Evolutionary conservation across 345 rosid species (phyloP).

Genomic region (Syzygium grande): DNA sequence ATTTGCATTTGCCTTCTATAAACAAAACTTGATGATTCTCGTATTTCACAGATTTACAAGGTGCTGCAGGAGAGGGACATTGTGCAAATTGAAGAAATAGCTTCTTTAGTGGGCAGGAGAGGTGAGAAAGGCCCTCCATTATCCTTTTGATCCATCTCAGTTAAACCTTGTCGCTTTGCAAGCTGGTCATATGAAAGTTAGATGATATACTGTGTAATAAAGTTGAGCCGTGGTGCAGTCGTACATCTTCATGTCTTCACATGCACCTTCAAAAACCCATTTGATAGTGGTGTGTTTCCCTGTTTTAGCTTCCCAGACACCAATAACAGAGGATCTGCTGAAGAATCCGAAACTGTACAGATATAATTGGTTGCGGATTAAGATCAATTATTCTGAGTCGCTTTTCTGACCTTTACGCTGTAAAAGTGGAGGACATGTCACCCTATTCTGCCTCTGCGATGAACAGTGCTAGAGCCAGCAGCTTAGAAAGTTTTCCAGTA

Average conservation of each 20-base stretch:
- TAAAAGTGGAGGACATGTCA: conserved; percentile 3
- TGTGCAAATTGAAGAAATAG: conserved; percentile 1
- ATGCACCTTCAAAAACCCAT: background rate
- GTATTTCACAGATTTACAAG: conserved; percentile 19
- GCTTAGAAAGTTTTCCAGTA: background rate
- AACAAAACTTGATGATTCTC: conserved; percentile 1
- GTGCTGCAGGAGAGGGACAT: conserved; percentile 35
- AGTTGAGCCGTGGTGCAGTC: background rate
- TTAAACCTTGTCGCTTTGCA: background rate
- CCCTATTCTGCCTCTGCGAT: background rate
- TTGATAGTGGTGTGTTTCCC: conserved; percentile 14
- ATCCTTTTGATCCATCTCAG: conserved; percentile 2
- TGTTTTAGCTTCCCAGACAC: conserved; percentile 37
- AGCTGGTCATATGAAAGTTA: background rate
- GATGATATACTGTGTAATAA: conserved; percentile 10
- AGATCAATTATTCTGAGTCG: conserved; percentile 20
- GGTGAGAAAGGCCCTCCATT: background rate
- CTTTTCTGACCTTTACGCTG: conserved; percentile 27
- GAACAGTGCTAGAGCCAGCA: background rate
- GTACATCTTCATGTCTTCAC: background rate
- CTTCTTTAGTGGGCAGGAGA: background rate
- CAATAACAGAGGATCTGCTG: conserved; percentile 12
- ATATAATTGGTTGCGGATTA: conserved; percentile 26
- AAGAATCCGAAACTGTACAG: conserved; percentile 26
- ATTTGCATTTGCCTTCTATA: conserved; percentile 31